Base-by-base conservation (phyloP, 306 rosid species). In the Potentilla sterilis region DNA sequence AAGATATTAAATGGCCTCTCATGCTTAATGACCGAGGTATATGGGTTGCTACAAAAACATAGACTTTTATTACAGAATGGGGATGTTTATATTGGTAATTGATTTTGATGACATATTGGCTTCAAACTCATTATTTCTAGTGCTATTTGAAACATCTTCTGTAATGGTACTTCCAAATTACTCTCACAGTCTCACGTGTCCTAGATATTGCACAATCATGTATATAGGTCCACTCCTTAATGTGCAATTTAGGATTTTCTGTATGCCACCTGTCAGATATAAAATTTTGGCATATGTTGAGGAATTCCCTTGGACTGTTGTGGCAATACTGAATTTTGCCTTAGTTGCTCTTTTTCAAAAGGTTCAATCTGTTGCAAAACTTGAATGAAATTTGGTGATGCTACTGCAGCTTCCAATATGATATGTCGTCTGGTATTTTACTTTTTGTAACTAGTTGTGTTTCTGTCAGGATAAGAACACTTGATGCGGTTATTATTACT, bases 401-500 rank as follows among this genome's bases (percentile, higher is more conserved):
- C 69, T 69, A n/a, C 77, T 61, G 62, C 41, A 77, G 43, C 44
- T 76, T 74, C 82, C 78, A 58, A 70, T 82, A 28, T 87, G 52
- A 74, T 68, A 55, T 78, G 42, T 64, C 52, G 55, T 67, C 67
- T 75, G 75, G 55, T 69, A 54, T 73, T 69, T 61, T 46, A 58
- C 70, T 87, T 74, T 57, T 78, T 41, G 14, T 86, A 81, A 92
- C 84, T 77, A 70, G 85, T 81, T 83, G 81, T 84, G 59, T 87
- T 89, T 92, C 84, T 89, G 86, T 77, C 97, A 95, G 98, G 98
- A 85, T 95, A 90, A 92, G 98, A 89, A 83, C 88, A 83, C 42
- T 95, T 81, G 97, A 95, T 79, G 98, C 97, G 16, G 98, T 92
- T 82, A 65, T 92, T 81, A 92, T 90, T 80, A 95, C 98, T 85